phyloP scores from a whole-genome alignment of 164 flowering plant genomes.

The Amborella trichopoda region DNA sequence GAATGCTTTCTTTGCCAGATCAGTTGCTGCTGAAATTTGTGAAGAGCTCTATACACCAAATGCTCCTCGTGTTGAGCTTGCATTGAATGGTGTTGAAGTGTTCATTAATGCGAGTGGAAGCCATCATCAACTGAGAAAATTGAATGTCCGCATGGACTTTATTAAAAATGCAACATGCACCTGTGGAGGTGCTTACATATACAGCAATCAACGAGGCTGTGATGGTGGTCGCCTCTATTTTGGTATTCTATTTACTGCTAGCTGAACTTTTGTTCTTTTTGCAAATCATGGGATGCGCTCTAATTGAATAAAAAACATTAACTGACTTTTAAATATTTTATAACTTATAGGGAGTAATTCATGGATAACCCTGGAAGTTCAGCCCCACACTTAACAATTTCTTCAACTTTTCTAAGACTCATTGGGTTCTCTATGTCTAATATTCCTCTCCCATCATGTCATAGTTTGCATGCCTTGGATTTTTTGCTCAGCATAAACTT shows the following conservation, averaged over 20 bases:
- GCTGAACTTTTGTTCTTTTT: no score
- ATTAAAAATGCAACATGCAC: slow-evolving; percentile 73
- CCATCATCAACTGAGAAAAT: slow-evolving; percentile 91
- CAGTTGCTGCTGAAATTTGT: slow-evolving; percentile 93
- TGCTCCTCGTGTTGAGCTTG: slow-evolving; percentile 88
- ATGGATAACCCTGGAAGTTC: no score
- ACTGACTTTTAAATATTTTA: no score
- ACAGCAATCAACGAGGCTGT: slow-evolving; percentile 97
- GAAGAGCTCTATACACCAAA: slow-evolving; percentile 76
- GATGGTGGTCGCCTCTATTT: slow-evolving; percentile 96
- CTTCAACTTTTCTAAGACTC: no score
- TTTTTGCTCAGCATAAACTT: no score
- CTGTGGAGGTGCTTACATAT: slow-evolving; percentile 96
- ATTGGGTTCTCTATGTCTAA: no score
- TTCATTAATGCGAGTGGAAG: slow-evolving; percentile 98
- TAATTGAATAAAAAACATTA: no score
- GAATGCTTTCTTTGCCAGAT: slow-evolving; percentile 32
- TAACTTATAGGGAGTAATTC: no score
- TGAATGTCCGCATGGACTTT: slow-evolving; percentile 71
- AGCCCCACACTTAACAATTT: no score
- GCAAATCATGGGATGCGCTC: no score
- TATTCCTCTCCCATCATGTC: no score
- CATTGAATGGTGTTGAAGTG: slow-evolving; percentile 89
- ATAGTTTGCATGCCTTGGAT: no score
- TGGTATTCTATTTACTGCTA: slow-evolving; percentile 40